Evolutionary conservation across 2,329 filamentous ascomycete species (phyloP).

Genomic region (Neospermospora avenae): DNA sequence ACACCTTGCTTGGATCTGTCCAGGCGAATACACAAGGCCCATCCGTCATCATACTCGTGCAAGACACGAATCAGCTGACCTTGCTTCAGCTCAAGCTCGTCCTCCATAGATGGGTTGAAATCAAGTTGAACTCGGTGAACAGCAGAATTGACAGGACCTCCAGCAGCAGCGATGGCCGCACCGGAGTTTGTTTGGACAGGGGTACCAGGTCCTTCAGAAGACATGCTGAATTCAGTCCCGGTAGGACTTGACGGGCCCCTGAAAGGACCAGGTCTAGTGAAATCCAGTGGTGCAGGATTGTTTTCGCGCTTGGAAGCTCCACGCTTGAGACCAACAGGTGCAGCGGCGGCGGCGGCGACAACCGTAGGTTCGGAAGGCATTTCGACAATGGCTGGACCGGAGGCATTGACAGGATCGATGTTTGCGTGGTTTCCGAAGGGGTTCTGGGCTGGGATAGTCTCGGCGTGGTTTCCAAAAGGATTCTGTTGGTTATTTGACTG

Average conservation of each 20-base stretch:
- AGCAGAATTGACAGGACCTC: constrained; percentile 51
- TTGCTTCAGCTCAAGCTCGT: constrained; percentile 78
- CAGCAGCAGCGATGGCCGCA: constrained; percentile 59
- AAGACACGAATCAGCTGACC: constrained; percentile 85
- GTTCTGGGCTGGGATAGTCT: constrained; percentile 48
- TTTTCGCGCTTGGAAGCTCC: constrained; percentile 56
- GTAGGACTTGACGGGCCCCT: constrained; percentile 54
- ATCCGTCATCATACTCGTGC: constrained; percentile 97
- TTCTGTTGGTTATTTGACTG: constrained; percentile 56
- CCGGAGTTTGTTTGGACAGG: constrained; percentile 46
- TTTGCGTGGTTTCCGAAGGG: constrained; percentile 66
- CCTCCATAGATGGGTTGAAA: constrained; percentile 87
- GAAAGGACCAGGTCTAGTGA: constrained; percentile 45
- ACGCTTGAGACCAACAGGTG: constrained; percentile 42
- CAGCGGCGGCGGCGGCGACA: constrained; percentile 14
- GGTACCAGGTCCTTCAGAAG: constrained; percentile 49
- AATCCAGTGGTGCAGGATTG: constrained; percentile 46
- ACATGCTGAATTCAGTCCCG: constrained; percentile 60
- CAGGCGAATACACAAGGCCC: constrained; percentile 89
- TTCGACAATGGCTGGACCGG: constrained; percentile 41
- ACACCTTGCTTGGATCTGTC: constrained; percentile 92
- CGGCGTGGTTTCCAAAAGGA: constrained; percentile 66
- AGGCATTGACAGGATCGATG: constrained; percentile 41
- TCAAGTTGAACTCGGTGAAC: constrained; percentile 94
- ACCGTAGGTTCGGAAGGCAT: constrained; percentile 37